Conservation (phyloP, 108 stramenopile species). For the Nitzschia sp. region DNA sequence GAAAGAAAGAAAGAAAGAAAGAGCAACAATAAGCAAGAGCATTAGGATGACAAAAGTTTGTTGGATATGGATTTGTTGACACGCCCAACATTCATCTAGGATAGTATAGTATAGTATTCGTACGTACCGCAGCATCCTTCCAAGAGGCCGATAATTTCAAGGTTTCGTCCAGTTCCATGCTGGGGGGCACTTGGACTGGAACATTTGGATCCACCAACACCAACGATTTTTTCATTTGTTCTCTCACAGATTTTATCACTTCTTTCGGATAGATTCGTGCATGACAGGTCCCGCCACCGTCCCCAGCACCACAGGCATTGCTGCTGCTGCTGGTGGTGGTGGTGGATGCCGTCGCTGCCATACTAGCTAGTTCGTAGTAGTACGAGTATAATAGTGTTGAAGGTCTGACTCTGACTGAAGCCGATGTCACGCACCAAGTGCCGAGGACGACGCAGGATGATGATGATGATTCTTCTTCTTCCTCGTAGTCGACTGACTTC, state of each 20-base stretch:
- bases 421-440: too few relatives aligned
- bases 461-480: too few relatives aligned
- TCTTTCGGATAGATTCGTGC: background rate
- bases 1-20: background rate
- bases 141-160: background rate
- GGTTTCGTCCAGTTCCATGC: background rate
- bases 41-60: too few relatives aligned
- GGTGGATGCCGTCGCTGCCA: too few relatives aligned
- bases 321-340: too few relatives aligned
- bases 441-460: too few relatives aligned
- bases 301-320: background rate
- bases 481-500: too few relatives aligned
- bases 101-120: too few relatives aligned
- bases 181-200: background rate
- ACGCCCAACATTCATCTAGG: too few relatives aligned
- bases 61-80: background rate
- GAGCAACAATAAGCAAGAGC: background rate
- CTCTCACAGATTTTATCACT: background rate
- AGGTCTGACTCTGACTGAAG: too few relatives aligned
- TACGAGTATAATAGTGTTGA: too few relatives aligned
- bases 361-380: too few relatives aligned
- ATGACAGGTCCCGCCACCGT: background rate
- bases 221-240: constrained; percentile 3
- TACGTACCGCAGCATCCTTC: constrained; percentile 19
- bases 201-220: background rate